Evolutionary conservation across 2,329 filamentous ascomycete genomes (phyloP).

Genomic region (Diplodia sapinea): DNA sequence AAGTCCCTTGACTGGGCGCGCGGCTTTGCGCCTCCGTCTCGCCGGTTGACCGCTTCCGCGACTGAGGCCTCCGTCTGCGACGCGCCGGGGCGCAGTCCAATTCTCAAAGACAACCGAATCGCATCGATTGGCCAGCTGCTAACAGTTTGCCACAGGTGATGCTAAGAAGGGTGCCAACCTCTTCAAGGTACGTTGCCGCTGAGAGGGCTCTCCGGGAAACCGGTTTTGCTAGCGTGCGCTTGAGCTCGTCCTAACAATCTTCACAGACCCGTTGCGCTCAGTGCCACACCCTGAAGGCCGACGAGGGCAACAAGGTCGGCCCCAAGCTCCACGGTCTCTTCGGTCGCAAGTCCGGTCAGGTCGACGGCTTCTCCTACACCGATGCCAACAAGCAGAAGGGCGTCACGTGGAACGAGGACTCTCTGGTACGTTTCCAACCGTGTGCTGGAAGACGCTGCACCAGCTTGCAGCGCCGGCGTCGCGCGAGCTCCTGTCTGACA

Average conservation of each 20-base stretch:
- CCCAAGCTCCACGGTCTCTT: constrained; percentile 97
- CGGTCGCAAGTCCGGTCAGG: constrained; percentile 90
- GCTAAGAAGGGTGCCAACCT: constrained; percentile 95
- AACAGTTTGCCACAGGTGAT: constrained; percentile 68
- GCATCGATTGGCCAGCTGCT: constrained; percentile 1
- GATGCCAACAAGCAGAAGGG: constrained; percentile 99
- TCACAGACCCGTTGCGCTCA: constrained; percentile 85
- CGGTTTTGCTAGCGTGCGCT: constrained; percentile 13
- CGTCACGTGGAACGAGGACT: constrained; percentile 83
- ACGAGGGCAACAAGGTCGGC: constrained; percentile 96
- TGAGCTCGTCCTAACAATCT: constrained; percentile 36
- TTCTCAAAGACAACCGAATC: neutral
- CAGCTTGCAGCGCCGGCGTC: neutral
- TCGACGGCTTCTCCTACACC: constrained; percentile 95
- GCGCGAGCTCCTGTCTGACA: constrained; percentile 6
- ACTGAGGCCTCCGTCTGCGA: neutral
- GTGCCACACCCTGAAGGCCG: constrained; percentile 94
- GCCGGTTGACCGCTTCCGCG: constrained; percentile 18
- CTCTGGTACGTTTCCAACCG: constrained; percentile 67
- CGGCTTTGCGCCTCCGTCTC: constrained; percentile 16
- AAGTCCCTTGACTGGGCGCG: neutral
- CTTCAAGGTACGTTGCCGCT: constrained; percentile 72
- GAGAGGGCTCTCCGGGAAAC: constrained; percentile 12
- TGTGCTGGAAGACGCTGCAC: neutral
- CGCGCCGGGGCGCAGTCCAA: neutral